Evolutionary conservation across 768 basidiomycete genomes (phyloP).

Genomic region (Jaapia argillacea): DNA sequence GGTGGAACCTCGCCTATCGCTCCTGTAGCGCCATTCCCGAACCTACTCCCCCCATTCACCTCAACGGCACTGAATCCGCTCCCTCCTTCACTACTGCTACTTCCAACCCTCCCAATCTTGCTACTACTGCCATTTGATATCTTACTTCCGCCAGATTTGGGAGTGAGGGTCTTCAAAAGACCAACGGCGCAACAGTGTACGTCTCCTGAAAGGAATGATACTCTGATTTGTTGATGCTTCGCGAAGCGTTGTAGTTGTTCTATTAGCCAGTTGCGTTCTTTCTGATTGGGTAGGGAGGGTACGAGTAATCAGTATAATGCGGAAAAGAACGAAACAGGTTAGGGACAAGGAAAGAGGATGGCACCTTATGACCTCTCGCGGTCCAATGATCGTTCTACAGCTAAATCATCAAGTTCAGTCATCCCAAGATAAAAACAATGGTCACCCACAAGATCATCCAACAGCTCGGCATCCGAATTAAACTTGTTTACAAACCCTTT

Average conservation of each 20-base stretch:
- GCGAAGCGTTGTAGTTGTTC: conserved; percentile 72
- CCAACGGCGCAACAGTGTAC: conserved; percentile 90
- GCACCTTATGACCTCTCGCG: conserved; percentile 67
- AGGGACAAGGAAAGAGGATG: too few relatives aligned
- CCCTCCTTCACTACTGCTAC: too few relatives aligned
- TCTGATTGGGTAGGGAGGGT: too few relatives aligned
- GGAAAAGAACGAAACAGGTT: too few relatives aligned
- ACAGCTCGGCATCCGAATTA: conserved; percentile 84
- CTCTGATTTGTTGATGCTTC: conserved; percentile 45
- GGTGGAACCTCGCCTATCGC: conserved; percentile 39
- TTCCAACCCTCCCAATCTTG: too few relatives aligned
- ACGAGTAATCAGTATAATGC: too few relatives aligned
- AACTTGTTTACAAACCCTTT: conserved; percentile 84
- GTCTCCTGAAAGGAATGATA: conserved; percentile 88
- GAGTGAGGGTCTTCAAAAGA: conserved; percentile 56
- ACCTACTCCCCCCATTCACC: too few relatives aligned
- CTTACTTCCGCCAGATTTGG: conserved; percentile 37
- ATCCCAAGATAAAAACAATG: too few relatives aligned
- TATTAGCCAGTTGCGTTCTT: conserved; percentile 87
- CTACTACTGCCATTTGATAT: too few relatives aligned
- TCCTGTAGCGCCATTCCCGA: too few relatives aligned
- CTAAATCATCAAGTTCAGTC: conserved; percentile 2
- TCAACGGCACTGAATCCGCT: too few relatives aligned
- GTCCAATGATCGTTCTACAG: conserved; percentile 89
- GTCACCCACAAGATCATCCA: conserved; percentile 74